Evolutionary conservation across 78 protist species (phyloP).

Genomic region (slime mould (Dictyostelium discoideum)): DNA sequence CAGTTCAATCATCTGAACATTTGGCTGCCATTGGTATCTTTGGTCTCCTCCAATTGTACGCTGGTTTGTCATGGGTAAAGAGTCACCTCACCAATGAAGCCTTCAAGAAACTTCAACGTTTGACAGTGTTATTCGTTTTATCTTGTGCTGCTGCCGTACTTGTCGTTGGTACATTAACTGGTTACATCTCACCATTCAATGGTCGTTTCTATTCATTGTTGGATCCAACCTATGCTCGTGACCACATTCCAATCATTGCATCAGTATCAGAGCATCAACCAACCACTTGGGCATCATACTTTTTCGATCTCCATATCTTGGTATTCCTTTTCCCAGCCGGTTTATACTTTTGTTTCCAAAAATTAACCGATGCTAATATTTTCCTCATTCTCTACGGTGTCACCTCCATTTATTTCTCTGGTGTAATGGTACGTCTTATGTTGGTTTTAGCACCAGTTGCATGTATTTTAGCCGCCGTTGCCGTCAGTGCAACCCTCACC

Average conservation of each 20-base stretch:
- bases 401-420: constrained; percentile 94
- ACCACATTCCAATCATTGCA: constrained; percentile 98
- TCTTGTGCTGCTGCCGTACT: constrained; percentile 45
- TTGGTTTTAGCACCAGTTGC: constrained; percentile 97
- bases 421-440: constrained; percentile 99
- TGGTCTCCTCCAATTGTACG: constrained; percentile 85
- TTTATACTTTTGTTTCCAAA: constrained; percentile 92
- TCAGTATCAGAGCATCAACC: constrained; percentile 99
- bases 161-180: constrained; percentile 79
- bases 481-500: constrained; percentile 82
- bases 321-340: constrained; percentile 96
- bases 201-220: constrained; percentile 96
- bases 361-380: constrained; percentile 89
- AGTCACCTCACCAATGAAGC: constrained; percentile 39
- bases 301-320: constrained; percentile 96
- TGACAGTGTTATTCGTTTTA: constrained; percentile 55
- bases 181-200: constrained; percentile 93
- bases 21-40: constrained; percentile 96
- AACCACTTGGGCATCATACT: constrained; percentile 97
- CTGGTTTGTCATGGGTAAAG: constrained; percentile 80
- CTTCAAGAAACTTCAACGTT: constrained; percentile 36
- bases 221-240: constrained; percentile 98
- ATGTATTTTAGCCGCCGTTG: constrained; percentile 94
- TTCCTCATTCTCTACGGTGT: constrained; percentile 94
- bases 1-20: constrained; percentile 97